Evolutionary conservation across 257 asterid genomes (phyloP), one percentile per base, ranked within the genome.

Genomic region (Gentiana straminea): DNA sequence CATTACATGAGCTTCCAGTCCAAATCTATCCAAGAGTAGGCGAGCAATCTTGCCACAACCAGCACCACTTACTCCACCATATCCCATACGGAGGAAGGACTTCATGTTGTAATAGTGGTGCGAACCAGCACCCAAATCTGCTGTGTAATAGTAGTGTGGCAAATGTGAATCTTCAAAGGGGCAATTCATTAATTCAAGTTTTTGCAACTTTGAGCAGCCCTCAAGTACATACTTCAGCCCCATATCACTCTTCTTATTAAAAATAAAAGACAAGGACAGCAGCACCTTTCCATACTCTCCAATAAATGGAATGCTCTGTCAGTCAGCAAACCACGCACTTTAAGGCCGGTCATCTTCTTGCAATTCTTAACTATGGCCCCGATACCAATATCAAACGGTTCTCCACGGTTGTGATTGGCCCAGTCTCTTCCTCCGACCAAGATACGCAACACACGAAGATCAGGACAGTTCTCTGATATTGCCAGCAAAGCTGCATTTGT

Each of bases 281-380:
- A 78, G 66, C 5, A 59, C 38, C 60, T 78, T 78, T 3, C 84
- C 84, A 44, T 78, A 64, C 49, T 72, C 73, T 46, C 84, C 81
- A 55, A 78, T 69, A 47, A 69, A 75, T 67, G 35, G 58, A 78
- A 78, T 34, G 71, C 84, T 64, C 47, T 67, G 55, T 78, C 84
- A 49, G 81, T 78, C 55, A 78, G 44, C 48, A 78, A 61, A 37
- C 84, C 84, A 51, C 81, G 75, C 39, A 67, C 74, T 32, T 81
- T 70, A 11, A 78, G 84, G 38, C 84, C 60, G 12, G 81, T 75
- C 32, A 78, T 79, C 60, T 78, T 78, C 71, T 78, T 69, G 70
- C 84, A 78, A 59, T 78, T 78, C 77, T 69, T 75, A 61, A 78
- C 84, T 59, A 78, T 78, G 54, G 84, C 81, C 10, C 77, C 81